Percentiles rank a stretch among this genome's conserved stretches.
phyloP scores from a whole-genome alignment of 768 basidiomycete genomes.

The Xerocomellus dryophilus region DNA sequence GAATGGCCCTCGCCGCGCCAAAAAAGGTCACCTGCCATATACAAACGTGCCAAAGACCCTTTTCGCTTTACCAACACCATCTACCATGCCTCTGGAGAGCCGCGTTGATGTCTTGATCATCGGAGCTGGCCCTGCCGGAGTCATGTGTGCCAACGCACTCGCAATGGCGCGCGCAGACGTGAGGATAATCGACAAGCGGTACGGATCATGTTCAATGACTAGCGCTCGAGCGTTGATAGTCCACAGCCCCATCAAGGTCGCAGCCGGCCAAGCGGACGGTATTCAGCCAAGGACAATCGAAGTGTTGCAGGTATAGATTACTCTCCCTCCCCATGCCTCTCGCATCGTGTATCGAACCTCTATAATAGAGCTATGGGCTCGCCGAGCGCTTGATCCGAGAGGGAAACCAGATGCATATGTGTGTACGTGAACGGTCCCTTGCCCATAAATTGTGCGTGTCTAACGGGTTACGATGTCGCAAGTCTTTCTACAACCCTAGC shows the following conservation, averaged over 20 bases:
- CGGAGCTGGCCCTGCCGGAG: constrained; percentile 52
- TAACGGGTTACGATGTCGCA: not conserved
- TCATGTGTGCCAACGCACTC: constrained; percentile 66
- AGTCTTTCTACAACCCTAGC: constrained; percentile 77
- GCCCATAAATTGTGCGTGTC: too few species aligned
- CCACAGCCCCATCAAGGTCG: constrained; percentile 38
- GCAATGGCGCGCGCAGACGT: constrained; percentile 42
- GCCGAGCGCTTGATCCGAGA: constrained; percentile 60
- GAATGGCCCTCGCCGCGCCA: too few species aligned
- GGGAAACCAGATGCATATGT: constrained; percentile 67
- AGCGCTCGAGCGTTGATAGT: not conserved
- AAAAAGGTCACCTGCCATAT: not conserved
- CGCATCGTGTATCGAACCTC: not conserved
- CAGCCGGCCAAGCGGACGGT: constrained; percentile 53
- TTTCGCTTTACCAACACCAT: not conserved
- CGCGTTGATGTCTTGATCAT: constrained; percentile 47
- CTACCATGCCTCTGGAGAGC: constrained; percentile 23
- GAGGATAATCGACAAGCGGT: constrained; percentile 49
- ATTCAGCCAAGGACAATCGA: constrained; percentile 56
- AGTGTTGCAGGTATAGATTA: constrained; percentile 42
- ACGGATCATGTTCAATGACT: not conserved
- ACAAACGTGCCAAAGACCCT: too few species aligned
- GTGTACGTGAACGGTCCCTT: constrained; percentile 40
- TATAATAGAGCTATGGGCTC: constrained; percentile 68
- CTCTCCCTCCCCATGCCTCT: not conserved